These are phyloP conservation scores for Salix dunnii DNA, from an alignment of 345 rosid species.

Conservation along the genomic window DNA sequence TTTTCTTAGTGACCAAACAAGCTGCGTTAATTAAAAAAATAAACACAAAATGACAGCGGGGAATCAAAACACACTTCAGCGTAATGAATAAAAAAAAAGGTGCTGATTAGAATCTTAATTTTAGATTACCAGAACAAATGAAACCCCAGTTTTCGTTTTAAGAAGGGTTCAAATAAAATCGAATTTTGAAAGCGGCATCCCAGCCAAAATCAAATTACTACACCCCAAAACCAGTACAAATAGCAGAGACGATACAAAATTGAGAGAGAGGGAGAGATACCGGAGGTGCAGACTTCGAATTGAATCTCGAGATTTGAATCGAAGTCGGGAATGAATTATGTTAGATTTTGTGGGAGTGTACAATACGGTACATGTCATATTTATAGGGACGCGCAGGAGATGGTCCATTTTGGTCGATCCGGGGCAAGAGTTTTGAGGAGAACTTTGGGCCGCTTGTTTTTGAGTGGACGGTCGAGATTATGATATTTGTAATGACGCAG, in stretches of 20 bases:
- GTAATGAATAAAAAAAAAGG: background rate
- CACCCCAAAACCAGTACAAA: background rate
- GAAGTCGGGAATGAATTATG: background rate
- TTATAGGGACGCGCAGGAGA: background rate
- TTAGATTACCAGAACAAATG: background rate
- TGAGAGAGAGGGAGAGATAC: background rate
- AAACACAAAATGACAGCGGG: background rate
- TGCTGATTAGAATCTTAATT: background rate
- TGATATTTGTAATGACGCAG: background rate
- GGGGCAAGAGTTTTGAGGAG: background rate
- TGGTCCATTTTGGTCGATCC: background rate
- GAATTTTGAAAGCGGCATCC: background rate
- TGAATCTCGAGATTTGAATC: background rate
- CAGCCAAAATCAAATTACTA: background rate
- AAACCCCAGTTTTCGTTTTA: background rate
- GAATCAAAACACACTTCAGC: background rate
- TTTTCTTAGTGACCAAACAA: background rate
- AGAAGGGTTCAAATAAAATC: too few relatives aligned
- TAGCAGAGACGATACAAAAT: rapidly evolving
- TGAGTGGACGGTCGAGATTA: background rate
- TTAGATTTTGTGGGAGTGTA: background rate
- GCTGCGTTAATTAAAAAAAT: background rate
- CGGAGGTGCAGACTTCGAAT: background rate
- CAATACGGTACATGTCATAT: background rate
- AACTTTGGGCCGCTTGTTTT: background rate